Evolutionary conservation across 805 yeast genomes (phyloP).

Genomic region (Torulaspora maleeae): DNA sequence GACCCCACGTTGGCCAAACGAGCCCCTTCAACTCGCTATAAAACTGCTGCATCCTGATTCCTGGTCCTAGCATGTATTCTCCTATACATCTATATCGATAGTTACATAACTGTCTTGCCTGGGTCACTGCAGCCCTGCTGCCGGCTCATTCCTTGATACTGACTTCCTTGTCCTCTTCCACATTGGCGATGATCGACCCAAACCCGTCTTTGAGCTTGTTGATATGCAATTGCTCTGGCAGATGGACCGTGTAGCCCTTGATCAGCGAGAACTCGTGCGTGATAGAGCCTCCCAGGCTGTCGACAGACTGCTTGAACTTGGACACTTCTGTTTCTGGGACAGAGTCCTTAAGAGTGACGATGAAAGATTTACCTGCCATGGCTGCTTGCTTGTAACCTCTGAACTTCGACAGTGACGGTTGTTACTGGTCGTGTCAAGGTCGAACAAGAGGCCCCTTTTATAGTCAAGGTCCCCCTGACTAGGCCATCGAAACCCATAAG

Average conservation of each 20-base stretch:
- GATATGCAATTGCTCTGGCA: slow-evolving; percentile 49
- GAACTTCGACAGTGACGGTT: neutral
- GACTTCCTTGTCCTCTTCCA: slow-evolving; percentile 69
- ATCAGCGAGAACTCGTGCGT: slow-evolving; percentile 46
- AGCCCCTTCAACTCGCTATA: neutral
- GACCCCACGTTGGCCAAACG: too few species aligned
- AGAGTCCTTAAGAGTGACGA: slow-evolving; percentile 44
- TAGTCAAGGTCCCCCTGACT: neutral
- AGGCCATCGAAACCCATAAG: neutral
- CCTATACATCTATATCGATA: slow-evolving; percentile 1
- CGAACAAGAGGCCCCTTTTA: neutral
- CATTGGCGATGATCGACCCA: slow-evolving; percentile 46
- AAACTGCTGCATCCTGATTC: neutral
- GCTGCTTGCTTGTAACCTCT: neutral
- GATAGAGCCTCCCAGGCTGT: slow-evolving; percentile 41
- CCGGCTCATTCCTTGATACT: slow-evolving; percentile 35
- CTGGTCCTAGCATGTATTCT: neutral
- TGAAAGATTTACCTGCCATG: slow-evolving; percentile 22
- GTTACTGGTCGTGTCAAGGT: neutral
- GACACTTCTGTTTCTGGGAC: slow-evolving; percentile 39
- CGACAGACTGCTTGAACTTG: slow-evolving; percentile 38
- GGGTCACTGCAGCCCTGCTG: neutral
- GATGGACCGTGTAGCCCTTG: slow-evolving; percentile 48
- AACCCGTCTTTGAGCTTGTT: slow-evolving; percentile 41
- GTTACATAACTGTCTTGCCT: neutral